Evolutionary conservation across 2,329 filamentous ascomycete species (phyloP).

Genomic region (Arthrobotrys sphaeroides): DNA sequence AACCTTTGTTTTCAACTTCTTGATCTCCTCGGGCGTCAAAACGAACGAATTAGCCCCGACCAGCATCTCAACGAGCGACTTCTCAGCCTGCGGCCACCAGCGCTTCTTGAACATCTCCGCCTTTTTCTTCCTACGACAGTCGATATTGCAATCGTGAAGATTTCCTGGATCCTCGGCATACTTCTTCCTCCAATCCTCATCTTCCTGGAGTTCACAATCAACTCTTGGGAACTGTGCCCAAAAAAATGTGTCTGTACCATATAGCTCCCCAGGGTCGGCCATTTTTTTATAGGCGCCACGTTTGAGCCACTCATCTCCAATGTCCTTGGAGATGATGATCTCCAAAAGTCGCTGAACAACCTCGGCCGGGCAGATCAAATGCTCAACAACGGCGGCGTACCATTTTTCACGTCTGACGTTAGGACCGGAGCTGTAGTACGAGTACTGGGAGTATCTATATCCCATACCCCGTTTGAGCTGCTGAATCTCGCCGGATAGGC

Average conservation of each 20-base stretch:
- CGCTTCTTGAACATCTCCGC: slow-evolving; percentile 10
- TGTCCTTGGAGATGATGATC: neutral
- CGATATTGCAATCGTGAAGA: slow-evolving; percentile 32
- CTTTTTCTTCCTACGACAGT: slow-evolving; percentile 25
- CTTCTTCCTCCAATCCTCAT: neutral
- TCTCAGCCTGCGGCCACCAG: slow-evolving; percentile 36
- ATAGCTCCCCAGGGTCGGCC: neutral
- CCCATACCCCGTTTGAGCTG: slow-evolving; percentile 21
- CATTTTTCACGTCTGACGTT: slow-evolving; percentile 37
- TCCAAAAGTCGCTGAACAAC: slow-evolving; percentile 36
- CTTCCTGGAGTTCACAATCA: slow-evolving; percentile 23
- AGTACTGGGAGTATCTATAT: slow-evolving; percentile 15
- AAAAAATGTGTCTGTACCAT: neutral
- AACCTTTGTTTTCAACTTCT: neutral
- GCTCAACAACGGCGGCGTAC: slow-evolving; percentile 2
- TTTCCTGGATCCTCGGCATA: slow-evolving; percentile 27
- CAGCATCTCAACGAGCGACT: slow-evolving; percentile 22
- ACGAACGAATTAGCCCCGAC: neutral
- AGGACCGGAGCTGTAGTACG: slow-evolving; percentile 9
- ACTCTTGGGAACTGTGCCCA: neutral
- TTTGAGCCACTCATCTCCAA: slow-evolving; percentile 13
- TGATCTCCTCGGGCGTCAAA: slow-evolving; percentile 16
- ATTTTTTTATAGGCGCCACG: neutral
- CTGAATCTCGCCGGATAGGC: neutral
- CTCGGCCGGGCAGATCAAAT: slow-evolving; percentile 25